Conservation (phyloP, 1,284 basidiomycete species). For the Cryptococcus sp. region DNA sequence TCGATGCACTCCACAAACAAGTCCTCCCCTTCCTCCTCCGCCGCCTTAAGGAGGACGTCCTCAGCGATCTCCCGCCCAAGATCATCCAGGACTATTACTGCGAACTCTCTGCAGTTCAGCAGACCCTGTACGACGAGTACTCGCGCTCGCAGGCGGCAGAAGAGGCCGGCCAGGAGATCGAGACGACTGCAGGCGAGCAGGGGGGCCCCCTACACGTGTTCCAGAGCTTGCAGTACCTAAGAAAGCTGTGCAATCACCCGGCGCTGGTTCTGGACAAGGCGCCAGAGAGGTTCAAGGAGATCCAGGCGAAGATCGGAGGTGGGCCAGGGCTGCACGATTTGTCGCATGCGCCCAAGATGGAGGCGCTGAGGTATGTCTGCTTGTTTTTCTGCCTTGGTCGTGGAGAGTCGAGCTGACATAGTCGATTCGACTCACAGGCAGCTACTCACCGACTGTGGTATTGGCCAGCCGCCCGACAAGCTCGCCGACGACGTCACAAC, state of each 20-base stretch:
- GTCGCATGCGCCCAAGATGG: slow-evolving; percentile 87
- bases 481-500: slow-evolving; percentile 65
- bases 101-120: slow-evolving; percentile 91
- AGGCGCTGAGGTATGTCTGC: slow-evolving; percentile 71
- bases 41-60: slow-evolving; percentile 94
- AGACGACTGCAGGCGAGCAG: slow-evolving; percentile 18
- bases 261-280: slow-evolving; percentile 75
- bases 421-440: slow-evolving; percentile 59
- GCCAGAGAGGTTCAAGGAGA: slow-evolving; percentile 60
- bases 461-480: slow-evolving; percentile 60
- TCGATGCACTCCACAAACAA: slow-evolving; percentile 97
- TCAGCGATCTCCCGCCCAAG: slow-evolving; percentile 94
- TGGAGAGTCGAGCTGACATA: not conserved
- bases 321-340: slow-evolving; percentile 64
- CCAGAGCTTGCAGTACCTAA: slow-evolving; percentile 92
- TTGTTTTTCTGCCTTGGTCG: not conserved
- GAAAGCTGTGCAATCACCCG: slow-evolving; percentile 98
- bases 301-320: slow-evolving; percentile 58
- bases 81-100: slow-evolving; percentile 99
- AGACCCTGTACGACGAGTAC: slow-evolving; percentile 89
- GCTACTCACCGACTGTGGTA: slow-evolving; percentile 90
- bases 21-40: slow-evolving; percentile 97
- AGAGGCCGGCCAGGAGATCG: slow-evolving; percentile 63
- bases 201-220: slow-evolving; percentile 79
- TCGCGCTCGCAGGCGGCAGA: slow-evolving; percentile 70